Evolutionary conservation across 2,329 filamentous ascomycete species (phyloP), one percentile per base, ranked within the genome.

Genomic region (Sclerotinia minor): DNA sequence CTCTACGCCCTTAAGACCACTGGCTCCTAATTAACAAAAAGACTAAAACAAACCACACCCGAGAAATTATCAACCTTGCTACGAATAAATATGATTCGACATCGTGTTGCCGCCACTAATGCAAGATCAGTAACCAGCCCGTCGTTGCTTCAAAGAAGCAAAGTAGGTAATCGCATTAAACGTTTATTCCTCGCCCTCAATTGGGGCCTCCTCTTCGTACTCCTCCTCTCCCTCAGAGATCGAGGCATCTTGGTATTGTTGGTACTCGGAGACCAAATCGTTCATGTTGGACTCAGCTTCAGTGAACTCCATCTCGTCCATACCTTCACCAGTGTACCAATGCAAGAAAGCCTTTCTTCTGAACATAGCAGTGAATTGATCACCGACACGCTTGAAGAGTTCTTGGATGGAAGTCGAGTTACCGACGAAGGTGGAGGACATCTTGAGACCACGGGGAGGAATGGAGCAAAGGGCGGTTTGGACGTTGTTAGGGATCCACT

Each of bases 271-370:
- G 78, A 99, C 94, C 80, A 99, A 86, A 83, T 99, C 95, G 87
- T 99, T 98, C 95, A 99, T 98, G 88, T 99, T 99, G 84, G 92
- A 96, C 90, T 99, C 95, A 77, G 95, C 95, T 88, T 99, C 95
- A 80, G 95, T 99, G 87, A 99, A 99, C 86, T 99, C 95, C 95
- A 99, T 98, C 90, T 99, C 95, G 84, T 99, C 95, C 95, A 99
- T 99, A 85, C 95, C 95, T 88, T 99, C 95, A 80, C 94, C 94
- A 89, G 95, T 99, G 86, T 99, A 99, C 95, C 95, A 99, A 87
- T 98, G 95, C 89, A 99, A 92, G 93, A 99, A 99, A 89, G 95
- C 95, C 92, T 98, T 99, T 85, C 95, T 93, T 85, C 95, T 89
- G 91, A 99, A 99, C 95, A 99, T 99, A 81, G 94, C 95, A 84